Conservation (phyloP, 2,329 filamentous ascomycete genomes). For the Aurifilum marmelostoma region DNA sequence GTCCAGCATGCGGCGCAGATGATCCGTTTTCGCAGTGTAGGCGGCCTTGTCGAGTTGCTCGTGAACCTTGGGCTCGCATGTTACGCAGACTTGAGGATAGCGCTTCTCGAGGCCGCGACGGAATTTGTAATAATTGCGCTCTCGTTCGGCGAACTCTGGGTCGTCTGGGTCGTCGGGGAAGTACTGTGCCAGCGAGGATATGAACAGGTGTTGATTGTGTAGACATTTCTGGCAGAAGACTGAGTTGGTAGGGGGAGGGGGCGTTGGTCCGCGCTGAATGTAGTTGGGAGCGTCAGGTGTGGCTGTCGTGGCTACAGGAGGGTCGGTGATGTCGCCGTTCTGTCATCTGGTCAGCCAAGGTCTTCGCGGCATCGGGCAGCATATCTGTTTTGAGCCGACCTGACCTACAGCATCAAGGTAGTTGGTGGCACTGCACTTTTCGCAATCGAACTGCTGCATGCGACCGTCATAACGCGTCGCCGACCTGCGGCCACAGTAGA, state of each 20-base stretch:
- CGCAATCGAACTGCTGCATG: slow-evolving; percentile 71
- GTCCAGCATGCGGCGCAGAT: slow-evolving; percentile 75
- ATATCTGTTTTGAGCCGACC: background rate
- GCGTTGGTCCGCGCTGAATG: slow-evolving; percentile 51
- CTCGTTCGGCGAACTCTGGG: slow-evolving; percentile 69
- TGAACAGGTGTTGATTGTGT: slow-evolving; percentile 86
- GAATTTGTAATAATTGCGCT: slow-evolving; percentile 71
- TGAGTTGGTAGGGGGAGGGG: slow-evolving; percentile 40
- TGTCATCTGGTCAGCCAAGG: slow-evolving; percentile 41
- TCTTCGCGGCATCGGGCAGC: background rate
- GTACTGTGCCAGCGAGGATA: slow-evolving; percentile 77
- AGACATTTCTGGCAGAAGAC: slow-evolving; percentile 77
- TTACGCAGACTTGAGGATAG: slow-evolving; percentile 86
- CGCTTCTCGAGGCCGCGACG: slow-evolving; percentile 73
- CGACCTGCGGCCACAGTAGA: slow-evolving; percentile 79
- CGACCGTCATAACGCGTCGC: slow-evolving; percentile 59
- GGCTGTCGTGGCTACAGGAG: slow-evolving; percentile 66
- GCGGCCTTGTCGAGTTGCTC: slow-evolving; percentile 69
- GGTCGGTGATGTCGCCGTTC: slow-evolving; percentile 89
- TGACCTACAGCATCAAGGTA: slow-evolving; percentile 77
- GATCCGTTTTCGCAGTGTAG: slow-evolving; percentile 84
- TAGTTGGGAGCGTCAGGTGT: slow-evolving; percentile 45
- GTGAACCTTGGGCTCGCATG: slow-evolving; percentile 77
- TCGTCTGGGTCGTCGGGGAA: slow-evolving; percentile 67
- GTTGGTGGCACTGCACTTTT: slow-evolving; percentile 82